These are phyloP conservation scores for Cajanus cajan DNA, from an alignment of 306 rosid genomes.

Conservation along the genomic window DNA sequence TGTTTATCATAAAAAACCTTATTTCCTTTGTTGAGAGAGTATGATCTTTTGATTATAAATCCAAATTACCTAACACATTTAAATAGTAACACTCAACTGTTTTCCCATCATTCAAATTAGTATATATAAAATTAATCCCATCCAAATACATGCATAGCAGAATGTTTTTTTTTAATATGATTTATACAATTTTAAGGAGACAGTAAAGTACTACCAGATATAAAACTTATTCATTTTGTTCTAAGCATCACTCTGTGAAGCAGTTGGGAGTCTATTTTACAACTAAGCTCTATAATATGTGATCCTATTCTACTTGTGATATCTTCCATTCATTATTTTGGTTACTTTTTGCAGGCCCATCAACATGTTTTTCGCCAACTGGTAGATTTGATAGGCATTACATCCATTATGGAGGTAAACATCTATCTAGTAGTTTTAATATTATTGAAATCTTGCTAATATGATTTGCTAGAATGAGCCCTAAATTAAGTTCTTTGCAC, in stretches of 20 bases:
- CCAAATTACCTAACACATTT: not conserved
- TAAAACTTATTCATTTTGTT: conserved; percentile 11
- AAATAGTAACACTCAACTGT: not conserved
- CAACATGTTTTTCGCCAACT: conserved; percentile 76
- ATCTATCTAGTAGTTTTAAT: not conserved
- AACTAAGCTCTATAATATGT: not conserved
- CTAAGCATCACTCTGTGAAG: not conserved
- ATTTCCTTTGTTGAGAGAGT: not conserved
- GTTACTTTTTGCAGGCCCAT: conserved; percentile 69
- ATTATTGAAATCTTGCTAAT: not conserved
- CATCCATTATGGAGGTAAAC: conserved; percentile 89
- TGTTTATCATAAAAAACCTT: not conserved
- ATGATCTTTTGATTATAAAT: not conserved
- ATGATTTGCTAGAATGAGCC: not conserved
- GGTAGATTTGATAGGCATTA: conserved; percentile 97
- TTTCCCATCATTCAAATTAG: not conserved
- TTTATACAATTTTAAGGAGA: not conserved
- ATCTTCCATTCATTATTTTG: conserved; percentile 23
- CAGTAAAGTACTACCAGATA: not conserved
- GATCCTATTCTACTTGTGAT: conserved; percentile 12
- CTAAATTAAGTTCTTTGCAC: not conserved
- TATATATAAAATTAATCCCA: not conserved
- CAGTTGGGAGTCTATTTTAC: not conserved
- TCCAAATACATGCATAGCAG: not conserved
- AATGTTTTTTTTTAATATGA: not conserved